Conservation (phyloP, 2,329 filamentous ascomycete genomes). For the Colletotrichum sp. region DNA sequence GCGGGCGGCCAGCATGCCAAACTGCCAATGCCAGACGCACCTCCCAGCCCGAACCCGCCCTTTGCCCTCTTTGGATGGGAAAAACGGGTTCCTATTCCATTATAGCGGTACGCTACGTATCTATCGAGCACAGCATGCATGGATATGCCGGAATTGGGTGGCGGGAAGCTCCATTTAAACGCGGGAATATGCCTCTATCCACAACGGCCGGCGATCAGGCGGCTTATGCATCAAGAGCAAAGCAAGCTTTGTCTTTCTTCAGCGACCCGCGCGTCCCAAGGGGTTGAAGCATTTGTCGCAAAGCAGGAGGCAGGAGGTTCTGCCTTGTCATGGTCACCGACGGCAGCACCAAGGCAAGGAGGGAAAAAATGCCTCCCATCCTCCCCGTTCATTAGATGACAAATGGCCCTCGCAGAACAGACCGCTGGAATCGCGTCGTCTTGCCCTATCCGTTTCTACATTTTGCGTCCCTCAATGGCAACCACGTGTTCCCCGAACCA, state of each 20-base stretch:
- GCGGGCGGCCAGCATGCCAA: constrained; percentile 2
- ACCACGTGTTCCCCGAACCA: constrained; percentile 16
- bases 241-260: constrained; percentile 11
- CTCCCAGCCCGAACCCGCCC: neutral
- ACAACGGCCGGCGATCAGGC: neutral
- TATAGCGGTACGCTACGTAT: neutral
- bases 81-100: neutral
- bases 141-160: constrained; percentile 12
- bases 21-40: neutral
- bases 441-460: neutral
- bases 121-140: neutral
- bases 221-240: constrained; percentile 11
- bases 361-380: neutral
- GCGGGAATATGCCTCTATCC: constrained; percentile 6
- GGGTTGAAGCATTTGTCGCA: neutral
- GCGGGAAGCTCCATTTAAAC: constrained; percentile 2
- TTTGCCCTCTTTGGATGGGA: neutral
- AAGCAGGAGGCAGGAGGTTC: constrained; percentile 2
- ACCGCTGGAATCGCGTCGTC: constrained; percentile 9
- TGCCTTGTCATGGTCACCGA: neutral
- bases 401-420: neutral
- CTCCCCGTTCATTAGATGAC: neutral
- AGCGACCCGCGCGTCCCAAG: constrained; percentile 3
- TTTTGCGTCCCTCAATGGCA: constrained; percentile 10
- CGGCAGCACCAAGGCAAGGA: neutral